Conservation (phyloP, 352 stramenopile genomes). For the Blastocystis sp. region DNA sequence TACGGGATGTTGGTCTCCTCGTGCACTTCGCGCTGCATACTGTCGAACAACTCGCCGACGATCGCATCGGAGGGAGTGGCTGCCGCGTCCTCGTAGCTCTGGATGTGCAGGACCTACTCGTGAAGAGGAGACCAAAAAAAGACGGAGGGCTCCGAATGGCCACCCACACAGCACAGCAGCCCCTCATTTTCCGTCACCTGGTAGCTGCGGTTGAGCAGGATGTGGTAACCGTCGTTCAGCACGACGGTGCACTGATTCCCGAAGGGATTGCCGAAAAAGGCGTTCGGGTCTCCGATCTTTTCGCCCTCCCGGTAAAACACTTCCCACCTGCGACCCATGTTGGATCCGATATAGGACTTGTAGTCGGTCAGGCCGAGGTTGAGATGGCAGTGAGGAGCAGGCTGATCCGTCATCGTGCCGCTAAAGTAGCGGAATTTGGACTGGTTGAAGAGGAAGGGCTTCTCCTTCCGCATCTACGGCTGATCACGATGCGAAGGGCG, state of each 20-base stretch:
- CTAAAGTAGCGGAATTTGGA: conserved; percentile 56
- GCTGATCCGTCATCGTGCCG: neutral
- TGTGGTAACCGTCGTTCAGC: conserved; percentile 26
- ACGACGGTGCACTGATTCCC: conserved; percentile 35
- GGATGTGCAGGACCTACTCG: neutral
- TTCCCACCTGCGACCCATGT: conserved; percentile 37
- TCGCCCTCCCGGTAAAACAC: conserved; percentile 17
- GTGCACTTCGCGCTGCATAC: conserved; percentile 47
- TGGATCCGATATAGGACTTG: conserved; percentile 64
- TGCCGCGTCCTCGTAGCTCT: conserved; percentile 15
- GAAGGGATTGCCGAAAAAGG: conserved; percentile 45
- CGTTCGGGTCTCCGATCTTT: conserved; percentile 33
- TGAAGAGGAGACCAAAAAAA: neutral
- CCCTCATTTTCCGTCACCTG: conserved; percentile 38
- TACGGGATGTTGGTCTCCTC: conserved; percentile 55
- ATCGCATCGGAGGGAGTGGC: neutral
- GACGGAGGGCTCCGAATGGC: conserved; percentile 58
- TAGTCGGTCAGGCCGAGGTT: conserved; percentile 43
- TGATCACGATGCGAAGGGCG: neutral
- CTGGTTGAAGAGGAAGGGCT: conserved; percentile 64
- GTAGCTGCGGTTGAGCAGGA: conserved; percentile 64
- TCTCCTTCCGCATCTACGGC: conserved; percentile 38
- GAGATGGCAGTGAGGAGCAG: neutral
- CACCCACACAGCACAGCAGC: conserved; percentile 14
- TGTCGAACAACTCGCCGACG: conserved; percentile 40